Evolutionary conservation across 2,329 filamentous ascomycete species (phyloP), one percentile per base, ranked within the genome.

Genomic region (Thelonectria olida): DNA sequence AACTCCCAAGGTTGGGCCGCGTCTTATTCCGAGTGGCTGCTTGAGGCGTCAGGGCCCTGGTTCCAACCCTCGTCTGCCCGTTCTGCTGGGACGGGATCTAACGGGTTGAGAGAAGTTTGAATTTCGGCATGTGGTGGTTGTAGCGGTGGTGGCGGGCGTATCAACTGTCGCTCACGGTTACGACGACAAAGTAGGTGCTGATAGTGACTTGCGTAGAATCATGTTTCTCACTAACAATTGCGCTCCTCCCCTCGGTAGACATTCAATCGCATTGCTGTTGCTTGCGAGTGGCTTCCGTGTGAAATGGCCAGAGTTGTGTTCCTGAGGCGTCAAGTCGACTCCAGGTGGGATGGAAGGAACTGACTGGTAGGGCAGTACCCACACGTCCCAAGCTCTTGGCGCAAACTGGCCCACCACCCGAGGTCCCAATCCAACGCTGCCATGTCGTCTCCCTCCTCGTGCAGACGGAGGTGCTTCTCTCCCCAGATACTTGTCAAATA

Each of bases 51-150:
- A 34, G 27, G 25, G 45, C 44, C 58, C 58, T 55, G 52, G 54
- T 34, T 54, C 62, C 64, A 55, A 60, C 54, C 57, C 53, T 56
- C 48, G 48, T 58, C 56, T 55, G 54, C 54, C 67, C 66, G 54
- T 58, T 39, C 58, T 53, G 44, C 54, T 62, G 67, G 66, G 62
- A 70, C 58, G 45, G 58, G 54, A 60, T 65, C 47, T 52, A 17
- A n/a, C 61, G 54, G 52, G 23, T 50, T 13, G 23, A 52, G 25
- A 36, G 19, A 34, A 27, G n/a, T 50, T 23, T 48, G 36, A 53
- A 49, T 20, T 28, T 41, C 25, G 57, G 44, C 52, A 45, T 60
- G 44, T 60, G 55, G 48, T 48, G 41, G 36, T 25, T 6, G 23
- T n/a, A n/a, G 31, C 31, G 31, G 3, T 13, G 12, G 28, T 4